Conservation (phyloP, 305 asterid species). For the Coffea humblotiana region DNA sequence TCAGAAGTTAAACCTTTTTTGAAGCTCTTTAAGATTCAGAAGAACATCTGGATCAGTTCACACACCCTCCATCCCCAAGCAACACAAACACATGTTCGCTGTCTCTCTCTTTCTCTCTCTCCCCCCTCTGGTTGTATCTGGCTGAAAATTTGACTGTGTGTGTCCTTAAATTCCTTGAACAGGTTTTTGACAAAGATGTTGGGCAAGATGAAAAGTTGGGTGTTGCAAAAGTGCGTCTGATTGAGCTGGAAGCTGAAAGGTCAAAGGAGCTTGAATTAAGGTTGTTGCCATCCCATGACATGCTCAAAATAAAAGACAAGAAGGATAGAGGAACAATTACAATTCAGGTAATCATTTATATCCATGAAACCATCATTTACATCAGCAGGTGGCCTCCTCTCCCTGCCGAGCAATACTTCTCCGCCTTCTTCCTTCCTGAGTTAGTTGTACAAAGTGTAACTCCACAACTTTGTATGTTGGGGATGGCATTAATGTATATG, state of each 20-base stretch:
- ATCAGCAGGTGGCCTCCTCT: neutral
- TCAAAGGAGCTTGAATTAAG: conserved; percentile 59
- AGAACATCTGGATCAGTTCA: too few relatives aligned
- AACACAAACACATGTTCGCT: too few relatives aligned
- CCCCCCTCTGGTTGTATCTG: neutral
- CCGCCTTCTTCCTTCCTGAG: neutral
- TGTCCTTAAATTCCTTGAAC: conserved; percentile 16
- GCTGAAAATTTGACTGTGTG: neutral
- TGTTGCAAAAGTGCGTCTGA: conserved; percentile 61
- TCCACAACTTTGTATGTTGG: neutral
- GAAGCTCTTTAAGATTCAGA: too few relatives aligned
- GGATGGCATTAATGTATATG: neutral
- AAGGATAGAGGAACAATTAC: conserved; percentile 81
- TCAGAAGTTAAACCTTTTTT: too few relatives aligned
- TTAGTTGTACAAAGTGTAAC: neutral
- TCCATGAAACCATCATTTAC: neutral
- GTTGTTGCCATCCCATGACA: conserved; percentile 78
- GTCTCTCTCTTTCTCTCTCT: neutral
- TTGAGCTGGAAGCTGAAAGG: conserved; percentile 65
- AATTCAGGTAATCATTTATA: conserved; percentile 28
- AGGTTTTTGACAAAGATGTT: conserved; percentile 90
- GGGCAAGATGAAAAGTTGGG: conserved; percentile 94
- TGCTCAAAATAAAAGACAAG: conserved; percentile 86
- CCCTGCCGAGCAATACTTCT: neutral
- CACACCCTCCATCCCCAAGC: too few relatives aligned